Evolutionary conservation across 2,329 filamentous ascomycete genomes (phyloP), one percentile per base, ranked within the genome.

Genomic region (Rhexocercosporidium sp.): DNA sequence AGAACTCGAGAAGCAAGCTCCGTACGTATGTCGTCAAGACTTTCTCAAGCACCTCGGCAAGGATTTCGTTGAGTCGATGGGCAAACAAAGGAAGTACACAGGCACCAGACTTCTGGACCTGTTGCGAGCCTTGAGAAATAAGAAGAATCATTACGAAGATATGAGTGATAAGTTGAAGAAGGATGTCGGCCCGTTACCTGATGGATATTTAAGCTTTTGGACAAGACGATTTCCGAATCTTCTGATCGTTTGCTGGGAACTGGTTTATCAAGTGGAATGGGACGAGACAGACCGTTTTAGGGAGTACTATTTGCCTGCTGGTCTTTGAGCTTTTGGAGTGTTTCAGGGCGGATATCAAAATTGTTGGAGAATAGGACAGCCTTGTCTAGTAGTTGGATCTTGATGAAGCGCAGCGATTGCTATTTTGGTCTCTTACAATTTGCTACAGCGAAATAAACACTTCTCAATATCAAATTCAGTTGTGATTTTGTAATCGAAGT

Each of bases 121-220:
- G 25, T 82, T 99, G 22, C 87, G 96, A 1, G 96, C 95, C 1
- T 82, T 99, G 65, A 86, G 96, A 27, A 99, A 99, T 81, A 99
- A 99, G 86, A 92, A 92, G 75, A 97, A 98, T 71, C 96, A 99
- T 77, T 99, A 97, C 78, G 94, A 97, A 76, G 96, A 99, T 78
- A 95, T 99, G 92, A 86, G 92, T 7, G 92, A 94, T 16, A 82
- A 88, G 59, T 86, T 97, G 70, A 95, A 90, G 79, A 83, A 83
- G 59, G 84, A 85, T 73, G 90, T 93, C 25, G 90, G 89, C 5
- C 80, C 84, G 16, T 73, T 90, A 53, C 86, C 89, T 1, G 84
- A 88, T 46, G 88, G 88, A 1, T 92, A 92, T 77, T 78, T 92
- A 62, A 83, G 82, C 53, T 92, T 91, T 76, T 93, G 90, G 88